Percentiles rank a stretch among this genome's conserved stretches.
These are phyloP conservation scores for Micractinium sp. DNA, from an alignment of 139 green algal species.

Conservation along the genomic window DNA sequence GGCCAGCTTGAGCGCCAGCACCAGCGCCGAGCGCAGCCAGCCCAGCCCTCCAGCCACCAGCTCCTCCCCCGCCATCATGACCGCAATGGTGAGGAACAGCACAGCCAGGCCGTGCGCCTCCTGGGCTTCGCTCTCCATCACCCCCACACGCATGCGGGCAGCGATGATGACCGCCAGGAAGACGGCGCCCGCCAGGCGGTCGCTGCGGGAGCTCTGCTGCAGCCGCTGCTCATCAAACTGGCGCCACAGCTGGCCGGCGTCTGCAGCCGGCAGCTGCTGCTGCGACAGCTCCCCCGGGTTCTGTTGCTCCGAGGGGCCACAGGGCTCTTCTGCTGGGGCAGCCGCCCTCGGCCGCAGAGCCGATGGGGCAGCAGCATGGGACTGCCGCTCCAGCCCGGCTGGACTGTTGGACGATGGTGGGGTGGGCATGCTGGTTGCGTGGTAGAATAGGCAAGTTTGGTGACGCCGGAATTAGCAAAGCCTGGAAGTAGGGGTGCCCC, in stretches of 20 bases:
- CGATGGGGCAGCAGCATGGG: too few relatives aligned
- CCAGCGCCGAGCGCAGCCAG: neutral
- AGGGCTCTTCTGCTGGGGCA: too few relatives aligned
- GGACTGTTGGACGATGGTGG: too few relatives aligned
- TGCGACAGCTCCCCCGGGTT: too few relatives aligned
- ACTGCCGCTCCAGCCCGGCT: too few relatives aligned
- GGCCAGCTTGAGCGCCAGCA: neutral
- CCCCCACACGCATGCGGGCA: neutral
- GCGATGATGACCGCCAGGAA: neutral
- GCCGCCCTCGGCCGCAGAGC: too few relatives aligned
- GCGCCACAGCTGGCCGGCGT: neutral
- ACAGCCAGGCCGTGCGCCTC: neutral
- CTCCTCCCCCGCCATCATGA: constrained; percentile 1
- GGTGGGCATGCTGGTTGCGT: too few relatives aligned
- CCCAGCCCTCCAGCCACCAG: neutral
- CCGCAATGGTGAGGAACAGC: neutral
- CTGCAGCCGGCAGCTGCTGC: neutral
- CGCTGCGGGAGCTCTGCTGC: too few relatives aligned
- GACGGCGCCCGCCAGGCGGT: neutral
- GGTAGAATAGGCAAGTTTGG: too few relatives aligned
- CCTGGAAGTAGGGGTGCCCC: too few relatives aligned
- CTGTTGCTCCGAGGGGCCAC: too few relatives aligned
- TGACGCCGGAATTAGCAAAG: too few relatives aligned
- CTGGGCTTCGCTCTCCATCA: neutral
- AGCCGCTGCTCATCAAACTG: neutral